A percentile compares a stretch with the other conserved stretches of the same genome.
These are phyloP conservation scores for Euptelea pleiosperma DNA, from an alignment of 164 flowering plant species.

Conservation along the genomic window DNA sequence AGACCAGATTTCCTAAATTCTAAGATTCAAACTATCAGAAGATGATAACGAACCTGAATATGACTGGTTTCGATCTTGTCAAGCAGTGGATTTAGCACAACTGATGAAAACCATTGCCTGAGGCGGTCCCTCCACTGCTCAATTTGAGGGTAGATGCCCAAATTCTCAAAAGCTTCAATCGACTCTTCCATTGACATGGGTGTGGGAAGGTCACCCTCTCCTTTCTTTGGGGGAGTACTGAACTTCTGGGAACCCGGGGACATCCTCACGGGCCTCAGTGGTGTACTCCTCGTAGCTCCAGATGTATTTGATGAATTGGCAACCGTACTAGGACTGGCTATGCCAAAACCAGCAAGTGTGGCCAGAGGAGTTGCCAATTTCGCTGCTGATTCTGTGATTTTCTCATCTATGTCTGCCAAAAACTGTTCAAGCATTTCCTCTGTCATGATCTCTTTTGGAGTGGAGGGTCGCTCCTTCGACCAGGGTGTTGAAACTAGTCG, in stretches of 20 bases:
- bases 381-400: conserved; percentile 64
- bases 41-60: conserved; percentile 50
- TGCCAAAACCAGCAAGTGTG: conserved; percentile 54
- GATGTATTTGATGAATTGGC: conserved; percentile 61
- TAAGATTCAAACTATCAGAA: not conserved
- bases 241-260: conserved; percentile 93
- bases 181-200: conserved; percentile 93
- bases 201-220: conserved; percentile 80
- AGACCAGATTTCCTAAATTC: not conserved
- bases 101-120: conserved; percentile 94
- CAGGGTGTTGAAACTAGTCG: conserved; percentile 55
- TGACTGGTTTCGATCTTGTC: conserved; percentile 83
- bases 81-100: conserved; percentile 73
- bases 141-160: conserved; percentile 82
- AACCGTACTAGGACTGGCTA: conserved; percentile 54
- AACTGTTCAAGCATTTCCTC: conserved; percentile 78
- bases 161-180: conserved; percentile 63
- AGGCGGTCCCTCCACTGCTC: conserved; percentile 93
- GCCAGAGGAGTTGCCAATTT: conserved; percentile 74
- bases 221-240: conserved; percentile 86
- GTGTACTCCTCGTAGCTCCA: conserved; percentile 83
- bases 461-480: conserved; percentile 55
- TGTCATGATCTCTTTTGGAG: conserved; percentile 47
- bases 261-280: conserved; percentile 89
- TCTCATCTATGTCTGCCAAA: conserved; percentile 77